Base-by-base conservation (phyloP, 2,329 filamentous ascomycete species). In the Neonectria ditissima region DNA sequence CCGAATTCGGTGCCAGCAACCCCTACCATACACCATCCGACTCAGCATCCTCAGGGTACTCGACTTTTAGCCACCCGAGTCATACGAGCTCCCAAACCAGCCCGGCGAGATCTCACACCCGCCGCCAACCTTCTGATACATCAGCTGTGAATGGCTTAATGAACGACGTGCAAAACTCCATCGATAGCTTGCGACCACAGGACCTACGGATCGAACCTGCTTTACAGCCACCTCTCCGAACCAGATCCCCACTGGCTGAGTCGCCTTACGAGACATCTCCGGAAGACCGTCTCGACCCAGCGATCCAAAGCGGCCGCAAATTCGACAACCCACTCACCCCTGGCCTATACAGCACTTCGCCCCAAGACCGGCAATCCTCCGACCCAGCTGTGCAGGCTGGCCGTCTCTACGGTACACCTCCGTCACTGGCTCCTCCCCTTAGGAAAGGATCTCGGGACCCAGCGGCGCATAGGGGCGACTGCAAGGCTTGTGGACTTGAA, bases 401-500 rank as follows among this genome's bases (percentile, higher is more conserved):
- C 4, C 65, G 52, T 41, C 58, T 28, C 5, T 44, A 63, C 14
- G 65, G 60, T 6, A 37, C 62, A 10, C 56, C 67, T 9, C 48
- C 65, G 5, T 65, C 66, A 43, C 34, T 63, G n/a, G 51, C 66
- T 11, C 65, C 59, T 18, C 70, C 77, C 1, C 62, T 72, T 56
- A 76, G 77, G 22, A 74, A 76, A 51, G 76, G 79, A 41, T 81
- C 79, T 11, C 78, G 81, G 28, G 80, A 82, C 43, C 75, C 77
- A 6, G 76, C 80, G 11, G 77, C 82, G 1, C 86, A 86, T 16
- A 91, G 92, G 59, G 92, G 93, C 2, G 88, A 88, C 66, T 99
- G 96, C 81, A 92, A 93, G 73, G 92, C 92, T 1, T 99, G 96
- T 78, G 84, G 87, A 4, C 82, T 91, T 48, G 82, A 86, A 7